Base-by-base conservation (phyloP, 768 basidiomycete genomes). In the Amanita fuliginea region DNA sequence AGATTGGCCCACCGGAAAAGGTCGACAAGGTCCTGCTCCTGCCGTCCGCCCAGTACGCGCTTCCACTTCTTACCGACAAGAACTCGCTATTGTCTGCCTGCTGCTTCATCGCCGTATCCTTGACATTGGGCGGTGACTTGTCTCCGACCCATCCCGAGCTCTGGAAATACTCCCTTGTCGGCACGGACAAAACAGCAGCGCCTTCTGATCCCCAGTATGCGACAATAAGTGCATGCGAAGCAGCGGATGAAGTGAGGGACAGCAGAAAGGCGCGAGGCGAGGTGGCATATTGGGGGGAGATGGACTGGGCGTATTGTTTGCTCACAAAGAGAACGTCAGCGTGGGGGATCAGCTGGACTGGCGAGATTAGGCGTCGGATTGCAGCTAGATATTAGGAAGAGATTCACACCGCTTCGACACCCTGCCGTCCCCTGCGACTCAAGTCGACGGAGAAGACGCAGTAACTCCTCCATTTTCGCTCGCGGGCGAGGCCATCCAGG, bases 81-180 rank as follows among this genome's bases (percentile, higher is more conserved):
- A 68, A 53, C 41, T 74, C 73, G 8, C 55, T 56, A n/a, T 53
- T 51, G 43, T 59, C 14, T 54, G 55, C 46, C 58, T 52, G 37
- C 53, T 56, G 21, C 54, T 45, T 42, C 18, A n/a, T n/a, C 13
- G 16, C 8, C 6, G 40, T 10, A 9, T 42, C 43, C 19, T 51
- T 35, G 14, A 22, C 3, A 3, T 28, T 42, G 13, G 42, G 51
- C 5, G 60, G 56, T 16, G 60, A 65, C 28, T 57, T 65, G 30
- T 77, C 74, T 51, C 80, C 81, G 2, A 83, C 77, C 86, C 88
- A 91, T 1, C 83, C 81, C 0, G 86, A 87, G 55, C 81, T 81
- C 55, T 92, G 89, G 60, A 89, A 86, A 62, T 91, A 92, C 56
- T 92, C 89, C 55, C 76, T 76, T 0, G 88, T 90, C 0, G 88